Evolutionary conservation across 2,329 filamentous ascomycete species (phyloP), one percentile per base, ranked within the genome.

Genomic region (Dryadomyces quercus-mongolicae): DNA sequence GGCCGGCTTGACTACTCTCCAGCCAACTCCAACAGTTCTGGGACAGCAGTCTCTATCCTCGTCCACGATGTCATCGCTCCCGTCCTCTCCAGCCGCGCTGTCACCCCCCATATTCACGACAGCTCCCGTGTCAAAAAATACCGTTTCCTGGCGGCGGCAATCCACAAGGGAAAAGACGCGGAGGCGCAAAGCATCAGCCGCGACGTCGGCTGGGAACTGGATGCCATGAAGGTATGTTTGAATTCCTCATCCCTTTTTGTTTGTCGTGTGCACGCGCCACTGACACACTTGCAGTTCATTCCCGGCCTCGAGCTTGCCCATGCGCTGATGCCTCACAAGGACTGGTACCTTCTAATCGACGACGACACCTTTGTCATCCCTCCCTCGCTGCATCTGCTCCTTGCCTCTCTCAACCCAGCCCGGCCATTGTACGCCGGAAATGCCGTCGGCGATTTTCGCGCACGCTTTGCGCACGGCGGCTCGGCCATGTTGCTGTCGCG

Each of bases 301-400:
- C 72, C 75, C 44, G 74, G 75, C 46, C 71, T 81, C 59, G 74
- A 80, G 59, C 70, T 76, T 57, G 68, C 74, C 20, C 78, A 74
- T 66, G 64, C 68, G 43, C 68, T 65, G 16, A 67, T 79, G 61
- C 77, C 77, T 0, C 63, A 68, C 57, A 81, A 80, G 66, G 77
- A 78, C 62, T 81, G 78, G 78, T 81, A 80, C 60, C 63, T 80
- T 57, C 73, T 81, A 58, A 64, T 78, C 15, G 77, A 81, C 63
- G 78, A 81, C 63, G 77, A 81, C 61, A 81, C 76, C 1, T 81
- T 74, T 61, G 62, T 81, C 47, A 68, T 80, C 47, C 70, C 70
- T 52, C 68, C 72, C 2, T 76, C 77, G 13, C 63, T 81, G 31
- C 65, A 67, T 45, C 63, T 72, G 1, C 64, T 81, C 13, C 67